These are phyloP conservation scores for Scutellaria minor DNA, from an alignment of 257 asterid genomes.

Conservation along the genomic window DNA sequence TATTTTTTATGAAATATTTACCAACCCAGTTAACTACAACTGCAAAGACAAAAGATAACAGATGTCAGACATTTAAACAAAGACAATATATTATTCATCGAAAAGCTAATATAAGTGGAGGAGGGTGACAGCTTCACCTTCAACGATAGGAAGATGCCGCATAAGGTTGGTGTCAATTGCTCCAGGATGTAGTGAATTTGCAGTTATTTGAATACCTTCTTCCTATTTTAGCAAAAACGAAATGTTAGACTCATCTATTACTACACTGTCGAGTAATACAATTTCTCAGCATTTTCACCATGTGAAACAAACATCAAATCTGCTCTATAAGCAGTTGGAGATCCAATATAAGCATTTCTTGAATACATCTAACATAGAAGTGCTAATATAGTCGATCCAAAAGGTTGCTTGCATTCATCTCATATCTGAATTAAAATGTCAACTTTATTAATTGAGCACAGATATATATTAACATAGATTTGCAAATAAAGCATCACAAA, in stretches of 20 bases:
- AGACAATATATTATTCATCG: neutral
- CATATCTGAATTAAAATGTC: neutral
- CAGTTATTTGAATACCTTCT: constrained; percentile 78
- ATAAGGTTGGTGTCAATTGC: constrained; percentile 73
- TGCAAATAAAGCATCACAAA: neutral
- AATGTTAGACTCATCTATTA: neutral
- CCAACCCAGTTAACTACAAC: constrained; percentile 52
- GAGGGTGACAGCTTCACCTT: constrained; percentile 45
- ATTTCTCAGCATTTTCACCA: too few relatives aligned
- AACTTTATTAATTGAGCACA: neutral
- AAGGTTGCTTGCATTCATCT: neutral
- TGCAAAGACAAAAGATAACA: constrained; percentile 39
- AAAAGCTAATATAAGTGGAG: neutral
- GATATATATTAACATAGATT: neutral
- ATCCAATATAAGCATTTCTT: too few relatives aligned
- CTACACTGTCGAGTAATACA: too few relatives aligned
- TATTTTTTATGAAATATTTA: constrained; percentile 62
- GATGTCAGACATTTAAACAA: neutral
- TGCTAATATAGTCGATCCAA: neutral
- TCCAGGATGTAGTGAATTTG: constrained; percentile 89
- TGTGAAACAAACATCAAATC: too few relatives aligned
- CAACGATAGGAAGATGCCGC: constrained; percentile 52
- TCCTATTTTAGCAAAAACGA: constrained; percentile 51
- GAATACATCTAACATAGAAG: neutral
- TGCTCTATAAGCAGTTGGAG: too few relatives aligned